Base-by-base conservation (phyloP, 352 stramenopile species). In the Phytophthora constricta region DNA sequence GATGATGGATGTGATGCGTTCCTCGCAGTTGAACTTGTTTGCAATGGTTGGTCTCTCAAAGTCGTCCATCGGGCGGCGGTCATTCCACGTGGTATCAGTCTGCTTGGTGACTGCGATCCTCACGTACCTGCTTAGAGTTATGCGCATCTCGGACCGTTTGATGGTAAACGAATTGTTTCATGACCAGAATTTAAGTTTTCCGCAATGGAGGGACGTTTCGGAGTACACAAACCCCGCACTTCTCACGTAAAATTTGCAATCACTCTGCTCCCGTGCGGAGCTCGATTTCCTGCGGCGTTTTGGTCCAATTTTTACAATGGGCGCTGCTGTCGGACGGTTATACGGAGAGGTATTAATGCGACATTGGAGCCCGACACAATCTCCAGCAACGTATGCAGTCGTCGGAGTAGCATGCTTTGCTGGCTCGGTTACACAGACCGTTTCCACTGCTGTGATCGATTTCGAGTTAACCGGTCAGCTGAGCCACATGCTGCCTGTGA, bases 321-420 rank as follows among this genome's bases (percentile, higher is more conserved):
- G 89, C 10, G 89, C 89, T 0, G 87, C 84, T 11, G 70, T 96
- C 1, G 89, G 89, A 1, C 63, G 89, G 8, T 58, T 96, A 0
- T 93, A 92, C 20, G 89, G 89, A 3, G 89, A 96, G 56, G 84
- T 87, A 19, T 60, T 96, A 2, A 72, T 91, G 68, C 46, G 48
- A 9, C 80, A 89, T 45, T 93, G 85, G 79, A 91, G 82, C 43
- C 81, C 84, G 23, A 78, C 80, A 9, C 84, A 93, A 62, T 90
- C 77, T 1, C 84, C 86, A 16, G 84, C 86, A 1, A 90, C 87
- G 17, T 98, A 97, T 45, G 90, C 94, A 0, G 83, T 98, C n/a
- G 92, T 98, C 2, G 95, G 94, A 0, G 95, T 93, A 14, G 94
- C 94, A n/a, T 87, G 90, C 43, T 97, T 98, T 56, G 75, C 92